Base-by-base conservation (phyloP, 23 red algal genomes). In the Gracilaria gracilis region DNA sequence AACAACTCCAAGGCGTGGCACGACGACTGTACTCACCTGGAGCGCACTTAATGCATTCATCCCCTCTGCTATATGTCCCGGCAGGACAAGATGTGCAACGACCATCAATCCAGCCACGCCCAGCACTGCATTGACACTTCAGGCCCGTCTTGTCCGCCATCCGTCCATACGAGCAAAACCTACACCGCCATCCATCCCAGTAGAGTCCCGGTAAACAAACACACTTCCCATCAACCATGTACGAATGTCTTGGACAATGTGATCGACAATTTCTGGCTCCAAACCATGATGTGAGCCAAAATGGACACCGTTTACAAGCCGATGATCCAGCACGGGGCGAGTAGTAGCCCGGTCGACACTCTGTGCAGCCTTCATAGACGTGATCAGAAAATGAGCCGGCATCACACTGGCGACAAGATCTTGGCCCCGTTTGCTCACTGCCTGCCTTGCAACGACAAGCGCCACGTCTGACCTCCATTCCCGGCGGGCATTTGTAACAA, bases 221-320 rank as follows among this genome's bases (percentile, higher is more conserved):
- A 31, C 72, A 77, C 39, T 37, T 34, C n/a, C 72, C 72, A 28
- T 77, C 72, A 28, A 51, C 46, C 40, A 77, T 46, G 42, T 77
- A 77, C 17, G 72, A 77, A 27, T 77, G 31, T 25, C 46, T 51
- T 32, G 72, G 72, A 31, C 72, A 77, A 50, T 77, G 72, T 25
- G 40, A 42, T 46, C 72, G 72, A 20, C 72, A 77, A 23, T 77
- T 9, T 49, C 19, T 77, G 42, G 72, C 72, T 2, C 72, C 72
- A 77, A 49, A 51, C 72, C 72, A 77, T 15, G 72, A 77, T 11
- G 72, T 77, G 27, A 77, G 42, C 72, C 72, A 77, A 21, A 77
- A 77, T 50, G 72, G 72, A 31, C 72, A 77, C 27, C 25, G 15
- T 31, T 77, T 77, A 17, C 72, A 77, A 1, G 38, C 38, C 40